Percentiles rank a stretch among this genome's conserved stretches.
phyloP scores from a whole-genome alignment of 148 eudicot species.

The Fagopyrum esculentum region DNA sequence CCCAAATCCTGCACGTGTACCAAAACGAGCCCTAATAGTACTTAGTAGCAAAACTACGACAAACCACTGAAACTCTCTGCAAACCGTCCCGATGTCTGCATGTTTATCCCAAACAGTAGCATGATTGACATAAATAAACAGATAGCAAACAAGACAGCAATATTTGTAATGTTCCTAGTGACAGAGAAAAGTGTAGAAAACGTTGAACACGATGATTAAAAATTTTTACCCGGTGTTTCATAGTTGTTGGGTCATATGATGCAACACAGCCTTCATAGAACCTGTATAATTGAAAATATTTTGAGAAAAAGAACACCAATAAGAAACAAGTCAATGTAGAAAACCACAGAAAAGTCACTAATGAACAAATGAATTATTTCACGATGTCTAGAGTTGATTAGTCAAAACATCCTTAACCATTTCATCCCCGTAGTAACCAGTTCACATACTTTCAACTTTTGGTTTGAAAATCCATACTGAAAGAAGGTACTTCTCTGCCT shows the following conservation, averaged over 20 bases:
- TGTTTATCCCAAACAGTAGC: background rate
- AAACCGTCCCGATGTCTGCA: background rate
- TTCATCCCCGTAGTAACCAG: background rate
- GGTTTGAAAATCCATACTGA: background rate
- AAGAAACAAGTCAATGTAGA: background rate
- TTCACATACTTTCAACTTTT: background rate
- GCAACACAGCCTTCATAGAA: slow-evolving; percentile 54
- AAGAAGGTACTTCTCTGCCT: background rate
- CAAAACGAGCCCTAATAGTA: no score
- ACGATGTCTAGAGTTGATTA: background rate
- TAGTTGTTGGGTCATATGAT: slow-evolving; percentile 35
- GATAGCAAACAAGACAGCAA: background rate
- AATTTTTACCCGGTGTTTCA: slow-evolving; percentile 49
- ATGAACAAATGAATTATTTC: background rate
- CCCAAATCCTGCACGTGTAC: no score
- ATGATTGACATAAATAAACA: background rate
- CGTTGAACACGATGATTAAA: background rate
- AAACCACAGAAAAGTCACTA: background rate
- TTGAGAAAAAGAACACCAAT: slow-evolving; percentile 4
- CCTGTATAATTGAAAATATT: slow-evolving; percentile 27
- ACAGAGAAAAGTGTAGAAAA: background rate
- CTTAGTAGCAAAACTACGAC: background rate
- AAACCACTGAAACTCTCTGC: background rate
- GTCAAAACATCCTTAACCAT: background rate
- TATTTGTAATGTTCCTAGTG: background rate